Evolutionary conservation across 2,329 filamentous ascomycete species (phyloP).

Genomic region (Calonectria crousiana): DNA sequence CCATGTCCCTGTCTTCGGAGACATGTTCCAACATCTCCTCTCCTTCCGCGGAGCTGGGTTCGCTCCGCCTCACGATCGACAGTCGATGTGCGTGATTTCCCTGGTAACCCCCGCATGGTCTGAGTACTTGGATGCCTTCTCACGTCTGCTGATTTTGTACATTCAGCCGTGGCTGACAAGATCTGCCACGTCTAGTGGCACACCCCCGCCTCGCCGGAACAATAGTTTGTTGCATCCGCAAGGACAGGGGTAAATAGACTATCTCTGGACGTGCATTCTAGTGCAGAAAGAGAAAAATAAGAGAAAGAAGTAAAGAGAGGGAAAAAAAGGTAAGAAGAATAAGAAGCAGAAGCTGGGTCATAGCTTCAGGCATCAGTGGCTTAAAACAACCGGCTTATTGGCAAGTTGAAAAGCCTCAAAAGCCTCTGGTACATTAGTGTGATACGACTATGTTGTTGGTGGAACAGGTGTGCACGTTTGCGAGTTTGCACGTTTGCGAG

Average conservation of each 20-base stretch:
- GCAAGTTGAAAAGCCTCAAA: background rate
- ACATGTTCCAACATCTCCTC: background rate
- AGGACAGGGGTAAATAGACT: slow-evolving; percentile 3
- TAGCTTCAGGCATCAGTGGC: background rate
- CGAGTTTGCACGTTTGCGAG: too few relatives aligned
- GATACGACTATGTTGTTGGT: background rate
- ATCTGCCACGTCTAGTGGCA: background rate
- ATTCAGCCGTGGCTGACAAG: slow-evolving; percentile 1
- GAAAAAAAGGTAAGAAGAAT: background rate
- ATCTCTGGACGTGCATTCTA: background rate
- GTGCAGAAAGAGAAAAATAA: background rate
- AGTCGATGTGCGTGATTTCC: background rate
- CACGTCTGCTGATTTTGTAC: background rate
- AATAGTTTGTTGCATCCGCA: background rate
- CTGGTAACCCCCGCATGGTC: background rate
- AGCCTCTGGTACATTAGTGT: background rate
- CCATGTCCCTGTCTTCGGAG: background rate
- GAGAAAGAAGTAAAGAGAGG: background rate
- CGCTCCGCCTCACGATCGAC: background rate
- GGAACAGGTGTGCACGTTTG: background rate
- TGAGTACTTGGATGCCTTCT: background rate
- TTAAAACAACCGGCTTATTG: background rate
- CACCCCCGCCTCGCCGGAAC: background rate
- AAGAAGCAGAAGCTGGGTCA: background rate
- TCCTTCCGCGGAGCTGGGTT: background rate